Evolutionary conservation across 345 rosid species (phyloP), one percentile per base, ranked within the genome.

Genomic region (thale cress (Arabidopsis thaliana)): DNA sequence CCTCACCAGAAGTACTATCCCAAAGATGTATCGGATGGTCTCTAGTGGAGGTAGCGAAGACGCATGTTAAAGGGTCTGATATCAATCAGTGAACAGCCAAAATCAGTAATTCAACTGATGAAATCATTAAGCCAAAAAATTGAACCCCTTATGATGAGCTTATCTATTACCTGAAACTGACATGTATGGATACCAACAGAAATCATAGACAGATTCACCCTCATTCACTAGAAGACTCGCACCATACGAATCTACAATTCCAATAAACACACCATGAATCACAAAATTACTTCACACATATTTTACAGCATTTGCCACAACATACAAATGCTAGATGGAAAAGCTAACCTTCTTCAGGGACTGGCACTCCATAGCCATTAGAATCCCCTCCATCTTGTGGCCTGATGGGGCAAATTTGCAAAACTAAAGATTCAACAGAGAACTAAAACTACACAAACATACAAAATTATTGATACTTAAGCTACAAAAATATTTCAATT

Each of bases 11-110:
- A 72, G 88, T 72, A 66, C 97, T 93, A 82, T 95, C 99, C 98
- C 96, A 92, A 56, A 95, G 89, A 89, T 95, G 99, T 72, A 95
- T 95, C 1, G 99, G 99, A 82, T 92, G 99, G 86, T 95, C 99
- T 55, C 94, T 94, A 36, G 90, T 87, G 2, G 90, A 81, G 56
- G 84, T 89, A 58, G 98, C 99, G 52, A 95, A 92, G 28, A 95
- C 98, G 70, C 96, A 95, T 48, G 88, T 87, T 56, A 82, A 85
- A 1, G 94, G 93, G 38, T 95, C 99, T 95, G 85, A 74, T 2
- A 84, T 65, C 23, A 45, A 48, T 30, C 59, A 58, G 74, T 65
- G 23, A 70, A 60, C 68, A 28, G 30, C 36, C 24, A 45, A 49
- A 45, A 46, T 67, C 57, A 83, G 63, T 72, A 2, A 16, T 34